A percentile compares a stretch with the other conserved stretches of the same genome.
Evolutionary conservation across 306 rosid species (phyloP).

Genomic region (Aeschynomene evenia): DNA sequence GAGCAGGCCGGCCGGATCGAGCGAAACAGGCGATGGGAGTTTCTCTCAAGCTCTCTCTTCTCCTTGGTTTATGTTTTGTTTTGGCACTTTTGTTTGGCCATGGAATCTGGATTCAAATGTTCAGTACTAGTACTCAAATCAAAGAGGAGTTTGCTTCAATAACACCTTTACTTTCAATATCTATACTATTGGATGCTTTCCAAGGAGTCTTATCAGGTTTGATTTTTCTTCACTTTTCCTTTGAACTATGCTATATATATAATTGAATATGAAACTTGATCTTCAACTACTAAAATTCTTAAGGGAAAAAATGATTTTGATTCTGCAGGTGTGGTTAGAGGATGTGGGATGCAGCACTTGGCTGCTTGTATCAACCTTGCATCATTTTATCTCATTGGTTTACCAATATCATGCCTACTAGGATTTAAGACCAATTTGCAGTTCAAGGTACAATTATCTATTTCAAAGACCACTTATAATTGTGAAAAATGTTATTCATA

Average conservation of each 20-base stretch:
- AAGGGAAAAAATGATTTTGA: not conserved
- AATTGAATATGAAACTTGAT: not conserved
- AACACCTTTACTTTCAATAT: conserved; percentile 66
- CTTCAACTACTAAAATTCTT: not conserved
- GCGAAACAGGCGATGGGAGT: conserved; percentile 78
- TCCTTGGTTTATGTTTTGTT: conserved; percentile 52
- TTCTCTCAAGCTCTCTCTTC: conserved; percentile 61
- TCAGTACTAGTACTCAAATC: conserved; percentile 46
- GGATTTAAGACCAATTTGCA: conserved; percentile 57
- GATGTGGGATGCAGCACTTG: conserved; percentile 80
- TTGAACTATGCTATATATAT: not conserved
- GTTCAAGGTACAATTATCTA: conserved; percentile 49
- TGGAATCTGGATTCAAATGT: conserved; percentile 57
- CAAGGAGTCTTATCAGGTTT: conserved; percentile 90
- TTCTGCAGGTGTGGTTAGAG: conserved; percentile 76
- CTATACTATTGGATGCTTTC: conserved; percentile 59
- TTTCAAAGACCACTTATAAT: too few species aligned
- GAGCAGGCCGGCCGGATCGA: conserved; percentile 55
- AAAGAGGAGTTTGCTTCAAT: conserved; percentile 64
- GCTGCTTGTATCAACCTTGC: conserved; percentile 63
- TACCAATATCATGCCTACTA: conserved; percentile 58
- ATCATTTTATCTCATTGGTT: conserved; percentile 64
- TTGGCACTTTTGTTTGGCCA: conserved; percentile 58
- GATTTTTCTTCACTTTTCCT: not conserved
- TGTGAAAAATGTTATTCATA: too few species aligned